Evolutionary conservation across 2,329 filamentous ascomycete genomes (phyloP).

Genomic region (Achaetomium macrosporum): DNA sequence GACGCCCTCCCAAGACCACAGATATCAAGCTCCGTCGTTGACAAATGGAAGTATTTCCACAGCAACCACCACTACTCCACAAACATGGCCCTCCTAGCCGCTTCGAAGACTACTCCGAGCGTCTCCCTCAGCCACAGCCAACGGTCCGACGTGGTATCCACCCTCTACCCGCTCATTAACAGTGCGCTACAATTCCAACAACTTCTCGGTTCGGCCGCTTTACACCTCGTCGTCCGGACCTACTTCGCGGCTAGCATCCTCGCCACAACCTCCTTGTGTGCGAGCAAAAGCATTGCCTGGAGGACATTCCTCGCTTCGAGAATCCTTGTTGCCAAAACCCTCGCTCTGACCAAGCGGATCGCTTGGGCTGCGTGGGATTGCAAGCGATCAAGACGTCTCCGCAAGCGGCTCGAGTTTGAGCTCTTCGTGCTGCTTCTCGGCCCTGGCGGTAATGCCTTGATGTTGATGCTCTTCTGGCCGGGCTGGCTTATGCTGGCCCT

Average conservation of each 20-base stretch:
- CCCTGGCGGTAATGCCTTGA: constrained; percentile 41
- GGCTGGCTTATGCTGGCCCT: constrained; percentile 47
- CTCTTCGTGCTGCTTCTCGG: constrained; percentile 47
- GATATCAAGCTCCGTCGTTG: not conserved
- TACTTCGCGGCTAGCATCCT: constrained; percentile 20
- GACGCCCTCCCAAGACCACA: not conserved
- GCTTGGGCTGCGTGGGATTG: constrained; percentile 18
- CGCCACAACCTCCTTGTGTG: constrained; percentile 11
- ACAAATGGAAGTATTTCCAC: constrained; percentile 7
- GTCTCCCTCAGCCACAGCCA: constrained; percentile 13
- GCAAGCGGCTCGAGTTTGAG: constrained; percentile 46
- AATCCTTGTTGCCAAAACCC: constrained; percentile 4
- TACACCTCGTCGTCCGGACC: constrained; percentile 18
- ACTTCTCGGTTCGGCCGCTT: constrained; percentile 17
- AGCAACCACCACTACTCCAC: not conserved
- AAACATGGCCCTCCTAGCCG: constrained; percentile 21
- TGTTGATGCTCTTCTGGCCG: constrained; percentile 51
- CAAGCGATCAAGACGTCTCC: constrained; percentile 19
- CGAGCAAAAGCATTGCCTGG: constrained; percentile 19
- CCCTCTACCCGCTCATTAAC: constrained; percentile 16
- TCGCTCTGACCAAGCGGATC: not conserved
- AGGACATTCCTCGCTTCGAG: constrained; percentile 10
- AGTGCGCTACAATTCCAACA: constrained; percentile 21
- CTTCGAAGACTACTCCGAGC: constrained; percentile 15
- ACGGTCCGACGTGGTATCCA: constrained; percentile 16